A percentile compares a stretch with the other conserved stretches of the same genome.
phyloP scores from a whole-genome alignment of 139 green algal genomes.

The Chlamydomonas eustigma region DNA sequence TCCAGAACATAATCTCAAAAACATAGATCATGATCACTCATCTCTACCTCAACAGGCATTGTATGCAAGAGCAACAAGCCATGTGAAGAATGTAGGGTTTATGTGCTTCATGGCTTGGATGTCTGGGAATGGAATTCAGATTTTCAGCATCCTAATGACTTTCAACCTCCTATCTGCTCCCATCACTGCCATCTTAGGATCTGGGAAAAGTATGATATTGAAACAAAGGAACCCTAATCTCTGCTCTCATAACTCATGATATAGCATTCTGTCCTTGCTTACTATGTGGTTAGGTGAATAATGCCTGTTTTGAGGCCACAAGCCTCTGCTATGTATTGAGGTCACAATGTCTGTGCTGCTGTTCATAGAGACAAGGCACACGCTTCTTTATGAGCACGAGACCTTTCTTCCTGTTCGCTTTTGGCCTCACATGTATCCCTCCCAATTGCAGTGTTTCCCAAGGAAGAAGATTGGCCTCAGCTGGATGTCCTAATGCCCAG shows the following conservation, averaged over 20 bases:
- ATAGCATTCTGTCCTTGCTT: too few species aligned
- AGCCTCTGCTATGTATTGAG: too few species aligned
- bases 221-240: background rate
- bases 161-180: constrained; percentile 75
- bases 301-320: too few species aligned
- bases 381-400: too few species aligned
- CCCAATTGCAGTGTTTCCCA: constrained; percentile 55
- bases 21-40: background rate
- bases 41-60: constrained; percentile 3
- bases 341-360: too few species aligned
- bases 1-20: constrained; percentile 2
- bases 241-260: too few species aligned
- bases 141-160: constrained; percentile 92
- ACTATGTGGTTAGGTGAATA: too few species aligned
- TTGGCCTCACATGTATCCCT: too few species aligned
- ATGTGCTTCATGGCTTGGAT: constrained; percentile 97
- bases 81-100: constrained; percentile 38
- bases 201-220: constrained; percentile 49
- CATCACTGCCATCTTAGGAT: constrained; percentile 70
- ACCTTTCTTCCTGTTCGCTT: too few species aligned
- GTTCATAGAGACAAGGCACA: too few species aligned
- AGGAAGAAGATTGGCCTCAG: constrained; percentile 49
- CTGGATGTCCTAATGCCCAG: constrained; percentile 65
- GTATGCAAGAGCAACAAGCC: constrained; percentile 10
- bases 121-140: constrained; percentile 82